Conservation (phyloP, 139 green algal genomes). For the Haematococcus lacustris region DNA sequence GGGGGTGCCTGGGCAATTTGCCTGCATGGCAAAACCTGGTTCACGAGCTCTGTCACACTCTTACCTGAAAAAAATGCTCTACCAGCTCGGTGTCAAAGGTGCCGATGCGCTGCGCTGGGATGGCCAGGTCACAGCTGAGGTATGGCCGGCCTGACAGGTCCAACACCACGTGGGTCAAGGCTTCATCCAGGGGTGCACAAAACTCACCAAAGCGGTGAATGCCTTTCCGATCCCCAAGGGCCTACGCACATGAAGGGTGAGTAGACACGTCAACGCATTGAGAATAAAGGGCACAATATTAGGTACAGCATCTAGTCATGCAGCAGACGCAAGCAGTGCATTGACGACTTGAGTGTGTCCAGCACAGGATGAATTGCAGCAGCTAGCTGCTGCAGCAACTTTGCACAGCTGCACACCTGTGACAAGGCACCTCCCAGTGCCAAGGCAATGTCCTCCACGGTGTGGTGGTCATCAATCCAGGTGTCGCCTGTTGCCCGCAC, state of each 20-base stretch:
- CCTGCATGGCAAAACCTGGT: too few species aligned
- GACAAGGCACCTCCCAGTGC: constrained; percentile 58
- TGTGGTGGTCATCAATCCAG: constrained; percentile 99
- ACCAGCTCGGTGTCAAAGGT: constrained; percentile 92
- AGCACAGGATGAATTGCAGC: too few species aligned
- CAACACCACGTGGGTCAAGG: constrained; percentile 79
- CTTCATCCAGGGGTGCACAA: constrained; percentile 87
- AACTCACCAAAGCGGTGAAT: constrained; percentile 96
- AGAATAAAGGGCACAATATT: too few species aligned
- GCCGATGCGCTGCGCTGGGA: constrained; percentile 84
- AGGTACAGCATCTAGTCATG: too few species aligned
- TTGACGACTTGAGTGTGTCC: too few species aligned
- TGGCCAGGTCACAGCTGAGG: constrained; percentile 68
- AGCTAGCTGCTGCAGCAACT: too few species aligned
- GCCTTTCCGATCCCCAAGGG: constrained; percentile 87
- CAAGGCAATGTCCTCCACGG: constrained; percentile 92
- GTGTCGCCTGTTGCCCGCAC: constrained; percentile 82
- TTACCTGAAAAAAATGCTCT: constrained; percentile 88
- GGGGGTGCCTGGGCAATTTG: too few species aligned
- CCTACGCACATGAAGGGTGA: too few species aligned
- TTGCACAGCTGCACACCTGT: constrained; percentile 11
- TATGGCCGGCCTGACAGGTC: constrained; percentile 92
- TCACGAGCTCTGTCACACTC: too few species aligned
- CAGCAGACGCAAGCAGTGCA: too few species aligned
- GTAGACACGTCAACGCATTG: too few species aligned